These are phyloP conservation scores for Lumnitzera littorea DNA, from an alignment of 345 rosid genomes.

Conservation along the genomic window DNA sequence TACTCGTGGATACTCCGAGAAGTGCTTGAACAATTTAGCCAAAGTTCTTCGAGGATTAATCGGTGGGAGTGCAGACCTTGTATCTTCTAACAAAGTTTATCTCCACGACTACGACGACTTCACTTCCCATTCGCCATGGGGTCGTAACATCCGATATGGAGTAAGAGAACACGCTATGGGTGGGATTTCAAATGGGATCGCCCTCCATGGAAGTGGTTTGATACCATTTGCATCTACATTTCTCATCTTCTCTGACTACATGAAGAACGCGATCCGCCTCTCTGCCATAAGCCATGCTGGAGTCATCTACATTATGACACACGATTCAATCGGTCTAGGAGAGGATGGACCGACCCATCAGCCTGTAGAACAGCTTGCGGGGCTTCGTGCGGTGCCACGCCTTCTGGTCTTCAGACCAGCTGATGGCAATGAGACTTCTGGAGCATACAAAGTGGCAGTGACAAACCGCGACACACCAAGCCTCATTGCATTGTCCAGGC, in stretches of 20 bases:
- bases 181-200: conserved; percentile 33
- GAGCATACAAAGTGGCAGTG: conserved; percentile 23
- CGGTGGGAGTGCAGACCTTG: conserved; percentile 39
- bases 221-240: conserved; percentile 32
- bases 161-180: conserved; percentile 36
- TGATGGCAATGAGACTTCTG: conserved; percentile 33
- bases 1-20: conserved; percentile 20
- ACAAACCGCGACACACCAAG: conserved; percentile 16
- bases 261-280: conserved; percentile 24
- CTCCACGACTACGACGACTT: conserved; percentile 18
- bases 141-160: conserved; percentile 23
- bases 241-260: conserved; percentile 27
- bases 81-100: conserved; percentile 21
- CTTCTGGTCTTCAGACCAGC: conserved; percentile 29
- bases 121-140: conserved; percentile 13
- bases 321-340: conserved; percentile 33
- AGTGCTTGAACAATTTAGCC: conserved; percentile 24
- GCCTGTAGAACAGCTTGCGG: conserved; percentile 31
- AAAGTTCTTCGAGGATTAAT: conserved; percentile 29
- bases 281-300: conserved; percentile 32
- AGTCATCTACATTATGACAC: conserved; percentile 29
- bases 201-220: conserved; percentile 19
- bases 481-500: conserved; percentile 24
- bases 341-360: conserved; percentile 42
- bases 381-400: conserved; percentile 25